Evolutionary conservation across 2,329 filamentous ascomycete genomes (phyloP).

Genomic region (Monilinia polystroma): DNA sequence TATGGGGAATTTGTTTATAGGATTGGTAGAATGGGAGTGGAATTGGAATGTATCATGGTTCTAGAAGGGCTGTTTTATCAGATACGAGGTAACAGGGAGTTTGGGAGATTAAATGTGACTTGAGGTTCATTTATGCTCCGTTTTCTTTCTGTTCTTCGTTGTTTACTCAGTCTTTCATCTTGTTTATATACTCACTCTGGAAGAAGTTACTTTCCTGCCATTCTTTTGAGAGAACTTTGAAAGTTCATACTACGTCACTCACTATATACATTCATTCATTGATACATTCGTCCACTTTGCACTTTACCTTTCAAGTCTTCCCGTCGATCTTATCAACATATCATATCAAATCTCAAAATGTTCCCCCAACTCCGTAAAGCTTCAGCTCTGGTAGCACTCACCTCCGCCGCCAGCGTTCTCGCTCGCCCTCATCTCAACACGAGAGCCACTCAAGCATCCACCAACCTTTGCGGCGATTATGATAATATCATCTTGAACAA

Average conservation of each 20-base stretch:
- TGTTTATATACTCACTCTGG: neutral
- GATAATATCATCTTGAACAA: slow-evolving; percentile 5
- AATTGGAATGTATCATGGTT: no score
- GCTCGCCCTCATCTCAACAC: slow-evolving; percentile 6
- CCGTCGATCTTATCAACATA: neutral
- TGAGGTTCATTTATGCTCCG: neutral
- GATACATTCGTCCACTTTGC: neutral
- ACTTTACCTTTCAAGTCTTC: neutral
- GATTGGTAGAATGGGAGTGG: no score
- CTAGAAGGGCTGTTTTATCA: no score
- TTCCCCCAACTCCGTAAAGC: neutral
- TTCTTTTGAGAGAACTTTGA: slow-evolving; percentile 13
- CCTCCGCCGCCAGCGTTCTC: neutral
- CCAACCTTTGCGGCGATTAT: neutral
- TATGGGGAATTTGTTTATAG: no score
- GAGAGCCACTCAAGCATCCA: neutral
- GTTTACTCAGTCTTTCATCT: neutral
- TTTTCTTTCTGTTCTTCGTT: neutral
- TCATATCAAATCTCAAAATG: neutral
- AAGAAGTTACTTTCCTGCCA: neutral
- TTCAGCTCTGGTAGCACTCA: slow-evolving; percentile 6
- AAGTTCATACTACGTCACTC: neutral
- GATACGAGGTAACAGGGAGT: no score
- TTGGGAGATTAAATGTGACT: no score
- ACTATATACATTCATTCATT: neutral